Percentiles rank a stretch among this genome's conserved stretches.
Conservation (phyloP, 768 basidiomycete genomes). For the Guyanaporus albipodus region DNA sequence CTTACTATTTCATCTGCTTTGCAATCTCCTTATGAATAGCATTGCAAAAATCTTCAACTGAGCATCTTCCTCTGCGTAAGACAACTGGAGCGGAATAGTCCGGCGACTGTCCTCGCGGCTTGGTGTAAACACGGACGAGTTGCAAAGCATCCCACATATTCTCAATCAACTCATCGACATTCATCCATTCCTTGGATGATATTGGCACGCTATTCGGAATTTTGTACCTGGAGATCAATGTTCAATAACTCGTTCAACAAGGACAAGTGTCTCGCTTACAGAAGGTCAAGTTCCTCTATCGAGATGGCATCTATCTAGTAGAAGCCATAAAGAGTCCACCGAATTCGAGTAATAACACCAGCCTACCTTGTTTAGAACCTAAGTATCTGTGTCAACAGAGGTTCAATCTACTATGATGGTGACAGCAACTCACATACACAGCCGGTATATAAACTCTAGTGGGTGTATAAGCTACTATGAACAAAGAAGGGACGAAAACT, state of each 20-base stretch:
- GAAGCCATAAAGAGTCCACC: constrained; percentile 1
- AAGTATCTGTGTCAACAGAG: constrained; percentile 2
- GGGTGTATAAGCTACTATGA: constrained; percentile 2
- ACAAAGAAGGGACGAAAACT: background rate
- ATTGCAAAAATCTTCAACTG: constrained; percentile 88
- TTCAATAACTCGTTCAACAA: background rate
- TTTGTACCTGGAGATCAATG: constrained; percentile 56
- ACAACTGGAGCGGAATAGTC: constrained; percentile 93
- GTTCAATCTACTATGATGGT: background rate
- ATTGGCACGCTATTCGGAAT: constrained; percentile 96
- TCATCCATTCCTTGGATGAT: constrained; percentile 92
- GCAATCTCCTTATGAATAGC: constrained; percentile 96
- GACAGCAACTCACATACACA: constrained; percentile 61
- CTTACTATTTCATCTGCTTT: constrained; percentile 95
- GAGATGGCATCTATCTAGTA: constrained; percentile 93
- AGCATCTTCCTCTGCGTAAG: constrained; percentile 55
- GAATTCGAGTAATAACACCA: background rate
- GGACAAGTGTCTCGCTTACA: constrained; percentile 43
- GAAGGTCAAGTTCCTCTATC: constrained; percentile 93
- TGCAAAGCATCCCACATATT: constrained; percentile 93
- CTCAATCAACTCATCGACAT: constrained; percentile 90
- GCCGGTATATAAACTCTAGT: constrained; percentile 88
- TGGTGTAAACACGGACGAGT: constrained; percentile 94
- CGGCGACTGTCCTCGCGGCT: constrained; percentile 85
- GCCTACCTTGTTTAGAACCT: constrained; percentile 81